Percentiles rank a stretch among this genome's conserved stretches.
Conservation (phyloP, 1,284 basidiomycete species). For the Puccinia novopanici region DNA sequence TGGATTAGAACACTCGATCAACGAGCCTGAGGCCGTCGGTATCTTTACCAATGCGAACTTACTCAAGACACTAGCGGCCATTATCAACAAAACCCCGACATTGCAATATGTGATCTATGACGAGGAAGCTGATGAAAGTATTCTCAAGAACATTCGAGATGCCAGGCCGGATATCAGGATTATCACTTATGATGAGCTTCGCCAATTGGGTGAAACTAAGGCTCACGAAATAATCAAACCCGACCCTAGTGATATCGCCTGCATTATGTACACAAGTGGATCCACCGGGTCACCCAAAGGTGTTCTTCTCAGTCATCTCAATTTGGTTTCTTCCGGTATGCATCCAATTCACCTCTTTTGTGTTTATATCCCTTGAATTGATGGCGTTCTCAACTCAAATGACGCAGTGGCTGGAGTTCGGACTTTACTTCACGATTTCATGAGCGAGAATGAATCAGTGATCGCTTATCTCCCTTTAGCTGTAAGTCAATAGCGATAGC, state of each 20-base stretch:
- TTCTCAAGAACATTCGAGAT: slow-evolving; percentile 56
- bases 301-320: slow-evolving; percentile 82
- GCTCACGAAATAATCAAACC: slow-evolving; percentile 66
- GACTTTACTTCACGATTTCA: slow-evolving; percentile 73
- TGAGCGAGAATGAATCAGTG: slow-evolving; percentile 68
- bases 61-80: slow-evolving; percentile 62
- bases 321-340: slow-evolving; percentile 72
- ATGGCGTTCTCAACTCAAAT: slow-evolving; percentile 27
- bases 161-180: slow-evolving; percentile 63
- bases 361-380: background rate
- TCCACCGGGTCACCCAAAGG: slow-evolving; percentile 91
- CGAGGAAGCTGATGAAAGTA: slow-evolving; percentile 66
- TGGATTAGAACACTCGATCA: slow-evolving; percentile 83
- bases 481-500: slow-evolving; percentile 51
- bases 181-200: slow-evolving; percentile 71
- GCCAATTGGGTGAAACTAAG: slow-evolving; percentile 67
- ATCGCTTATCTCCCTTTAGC: slow-evolving; percentile 49
- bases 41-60: slow-evolving; percentile 92
- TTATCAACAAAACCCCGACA: slow-evolving; percentile 61
- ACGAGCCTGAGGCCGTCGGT: slow-evolving; percentile 82
- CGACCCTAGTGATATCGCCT: slow-evolving; percentile 67
- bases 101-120: slow-evolving; percentile 85
- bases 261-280: slow-evolving; percentile 98
- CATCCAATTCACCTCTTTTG: background rate
- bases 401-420: slow-evolving; percentile 70